These are phyloP conservation scores for Boletus barrowsii DNA, from an alignment of 768 basidiomycete genomes.

Conservation along the genomic window DNA sequence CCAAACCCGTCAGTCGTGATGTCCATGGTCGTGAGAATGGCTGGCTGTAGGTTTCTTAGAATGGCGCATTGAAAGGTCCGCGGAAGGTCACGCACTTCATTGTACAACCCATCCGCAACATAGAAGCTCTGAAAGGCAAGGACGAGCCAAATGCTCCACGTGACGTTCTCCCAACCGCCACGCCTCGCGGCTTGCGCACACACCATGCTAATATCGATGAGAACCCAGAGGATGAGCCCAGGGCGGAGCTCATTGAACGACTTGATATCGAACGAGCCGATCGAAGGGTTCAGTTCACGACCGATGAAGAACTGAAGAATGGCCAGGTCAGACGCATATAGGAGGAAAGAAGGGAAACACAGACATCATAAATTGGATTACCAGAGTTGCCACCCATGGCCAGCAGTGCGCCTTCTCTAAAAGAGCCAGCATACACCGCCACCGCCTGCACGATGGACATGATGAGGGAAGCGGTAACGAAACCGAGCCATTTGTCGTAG, in stretches of 20 bases:
- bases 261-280: conserved; percentile 75
- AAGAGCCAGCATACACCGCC: conserved; percentile 69
- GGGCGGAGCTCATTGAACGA: conserved; percentile 48
- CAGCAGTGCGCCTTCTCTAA: conserved; percentile 64
- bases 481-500: conserved; percentile 89
- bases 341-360: conserved; percentile 24
- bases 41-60: conserved; percentile 49
- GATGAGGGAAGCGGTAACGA: conserved; percentile 75
- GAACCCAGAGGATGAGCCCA: conserved; percentile 82
- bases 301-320: conserved; percentile 82
- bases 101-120: conserved; percentile 81
- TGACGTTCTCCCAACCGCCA: conserved; percentile 58
- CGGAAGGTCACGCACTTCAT: conserved; percentile 58
- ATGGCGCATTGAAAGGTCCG: background rate
- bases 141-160: conserved; percentile 92
- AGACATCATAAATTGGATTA: conserved; percentile 84
- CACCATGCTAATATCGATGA: conserved; percentile 86
- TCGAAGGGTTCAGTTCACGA: conserved; percentile 88
- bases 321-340: background rate
- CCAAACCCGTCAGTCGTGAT: conserved; percentile 98
- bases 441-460: conserved; percentile 77
- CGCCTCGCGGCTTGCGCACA: conserved; percentile 86
- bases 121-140: conserved; percentile 85
- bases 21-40: conserved; percentile 94
- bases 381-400: conserved; percentile 93